Base-by-base conservation (phyloP, 306 rosid species). In the Canavalia gladiata region DNA sequence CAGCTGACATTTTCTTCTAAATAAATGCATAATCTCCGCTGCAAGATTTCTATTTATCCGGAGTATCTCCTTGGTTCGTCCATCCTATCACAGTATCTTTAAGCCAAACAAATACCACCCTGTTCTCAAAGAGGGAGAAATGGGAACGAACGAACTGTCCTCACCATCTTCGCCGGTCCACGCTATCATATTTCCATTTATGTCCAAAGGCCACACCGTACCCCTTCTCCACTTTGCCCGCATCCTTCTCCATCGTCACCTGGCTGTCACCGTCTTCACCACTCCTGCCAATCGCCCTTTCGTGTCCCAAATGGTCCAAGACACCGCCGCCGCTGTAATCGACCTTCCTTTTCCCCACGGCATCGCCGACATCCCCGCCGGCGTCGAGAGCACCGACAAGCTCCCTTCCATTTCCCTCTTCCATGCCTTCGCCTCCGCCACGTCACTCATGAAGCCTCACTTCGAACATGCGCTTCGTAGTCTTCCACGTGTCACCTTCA, bases 151-250 rank as follows among this genome's bases (percentile, higher is more conserved):
- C 25, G 25, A 18, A 18, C 25, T 18, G 25, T 18, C 25, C 25
- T 18, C 25, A 18, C 9, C 49, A 5, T 11, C 55, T 49, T 49
- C 55, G n/a, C 55, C 55, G n/a, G n/a, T 11, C n/a, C 55, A 49
- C 55, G n/a, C 55, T 9, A 2, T 49, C 18, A 49, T 49, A 49
- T 56, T 74, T 5, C 67, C 78, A 3, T 56, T 74, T 50, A 74
- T 74, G 78, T 28, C 78, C 67, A 74, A 74, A 56, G 78, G 78
- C 54, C 78, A 74, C 54, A 74, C 68, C 41, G 28, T 74, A 10
- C 78, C 78, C 7, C 78, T 74, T 13, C 78, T 74, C 67, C 55
- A 74, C 1, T 57, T 74, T 9, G 66, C 67, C 42, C 78, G 30
- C 42, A 0, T 74, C 55, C 67, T 73, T 52, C 67, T 37, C 68